Base-by-base conservation (phyloP, 106 monocot genomes). In the Acanthochlamys bracteata region DNA sequence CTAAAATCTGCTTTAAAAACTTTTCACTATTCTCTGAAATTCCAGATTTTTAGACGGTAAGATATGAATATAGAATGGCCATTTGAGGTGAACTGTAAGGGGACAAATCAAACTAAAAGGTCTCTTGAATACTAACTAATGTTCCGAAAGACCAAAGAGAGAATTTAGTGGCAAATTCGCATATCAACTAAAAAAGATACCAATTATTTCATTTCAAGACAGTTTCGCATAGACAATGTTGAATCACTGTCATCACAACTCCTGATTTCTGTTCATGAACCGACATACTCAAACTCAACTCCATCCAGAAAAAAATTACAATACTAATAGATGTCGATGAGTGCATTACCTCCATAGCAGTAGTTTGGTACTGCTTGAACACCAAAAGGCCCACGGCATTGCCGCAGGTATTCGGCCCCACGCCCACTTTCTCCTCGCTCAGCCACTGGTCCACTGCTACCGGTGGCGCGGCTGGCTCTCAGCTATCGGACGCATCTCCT, bases 321-420 rank as follows among this genome's bases (percentile, higher is more conserved):
- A 33, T 39, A 1, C 25, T 25, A 70, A 63, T 17, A 1, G 33
- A 71, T 41, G 15, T n/a, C 21, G 7, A 15, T 10, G 0, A 10
- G 21, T 17, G 33, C 59, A 55, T 74, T 82, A 98, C 98, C 88
- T 78, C 83, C 75, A 98, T 73, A 24, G 98, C 98, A 20, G 83
- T 79, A 42, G 83, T 86, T 70, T 98, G 98, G 67, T 92, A 92
- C 65, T 92, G 80, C 69, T 86, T 92, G 77, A 98, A 92, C 39
- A 80, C 21, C n/a, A 85, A 73, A 17, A n/a, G n/a, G 91, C 83
- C 1, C 83, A 86, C 57, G 88, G 92, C 66, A 92, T 85, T 42
- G 41, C 47, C 20, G 88, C 88, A 1, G 80, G 57, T 46, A 92
- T 75, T 88, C 78, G 25, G 25, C 55, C 55, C 55, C 47, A 9